A percentile compares a stretch with the other conserved stretches of the same genome.
phyloP scores from a whole-genome alignment of 805 yeast species.

The Jamesozyma hellenica region DNA sequence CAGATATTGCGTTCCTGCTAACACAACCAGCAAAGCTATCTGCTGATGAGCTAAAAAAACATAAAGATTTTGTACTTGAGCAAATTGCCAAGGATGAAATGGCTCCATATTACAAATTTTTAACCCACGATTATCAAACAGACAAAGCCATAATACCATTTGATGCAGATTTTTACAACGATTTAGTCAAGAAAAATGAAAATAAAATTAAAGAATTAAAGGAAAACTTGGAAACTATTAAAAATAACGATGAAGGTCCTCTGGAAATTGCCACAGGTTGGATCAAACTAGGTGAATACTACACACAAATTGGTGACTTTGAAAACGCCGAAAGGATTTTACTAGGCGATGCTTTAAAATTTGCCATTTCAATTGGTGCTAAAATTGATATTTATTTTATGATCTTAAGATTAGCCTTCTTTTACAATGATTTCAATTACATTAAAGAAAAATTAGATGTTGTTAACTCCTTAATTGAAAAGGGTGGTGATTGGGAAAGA shows the following conservation, averaged over 20 bases:
- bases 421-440: constrained; percentile 65
- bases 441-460: constrained; percentile 66
- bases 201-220: constrained; percentile 39
- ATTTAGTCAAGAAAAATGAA: constrained; percentile 45
- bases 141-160: constrained; percentile 30
- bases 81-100: constrained; percentile 51
- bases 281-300: constrained; percentile 78
- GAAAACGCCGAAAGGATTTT: constrained; percentile 56
- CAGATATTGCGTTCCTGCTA: constrained; percentile 69
- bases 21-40: constrained; percentile 25
- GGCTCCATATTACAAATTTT: constrained; percentile 75
- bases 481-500: constrained; percentile 99
- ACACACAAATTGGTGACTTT: constrained; percentile 75
- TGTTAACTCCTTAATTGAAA: constrained; percentile 68
- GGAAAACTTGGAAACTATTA: constrained; percentile 37
- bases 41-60: neutral
- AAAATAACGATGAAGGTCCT: constrained; percentile 70
- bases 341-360: constrained; percentile 47
- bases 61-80: constrained; percentile 32
- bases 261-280: constrained; percentile 68
- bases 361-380: constrained; percentile 78
- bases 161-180: constrained; percentile 49
- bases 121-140: constrained; percentile 27
- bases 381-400: constrained; percentile 82
- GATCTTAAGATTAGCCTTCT: constrained; percentile 79